These are phyloP conservation scores for Microdochium paspali DNA, from an alignment of 2,329 filamentous ascomycete genomes.

Conservation along the genomic window DNA sequence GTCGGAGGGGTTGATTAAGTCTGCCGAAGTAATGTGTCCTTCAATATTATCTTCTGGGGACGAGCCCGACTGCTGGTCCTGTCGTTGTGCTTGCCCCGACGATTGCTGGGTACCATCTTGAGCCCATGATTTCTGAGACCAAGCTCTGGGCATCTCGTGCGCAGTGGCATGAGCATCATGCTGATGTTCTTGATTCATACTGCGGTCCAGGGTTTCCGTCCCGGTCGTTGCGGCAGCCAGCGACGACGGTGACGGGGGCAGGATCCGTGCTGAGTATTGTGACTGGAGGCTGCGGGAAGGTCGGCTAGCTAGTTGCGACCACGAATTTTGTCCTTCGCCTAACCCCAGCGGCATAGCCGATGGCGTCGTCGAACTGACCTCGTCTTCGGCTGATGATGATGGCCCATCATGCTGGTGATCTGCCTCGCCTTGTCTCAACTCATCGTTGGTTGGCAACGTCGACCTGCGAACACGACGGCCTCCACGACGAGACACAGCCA, in stretches of 20 bases:
- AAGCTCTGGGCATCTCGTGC: not conserved
- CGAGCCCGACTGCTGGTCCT: not conserved
- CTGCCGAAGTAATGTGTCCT: constrained; percentile 28
- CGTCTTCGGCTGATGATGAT: not conserved
- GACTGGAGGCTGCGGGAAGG: too few species aligned
- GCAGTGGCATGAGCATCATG: too few species aligned
- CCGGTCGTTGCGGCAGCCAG: too few species aligned
- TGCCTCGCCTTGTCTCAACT: not conserved
- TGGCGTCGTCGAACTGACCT: too few species aligned
- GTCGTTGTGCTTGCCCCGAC: not conserved
- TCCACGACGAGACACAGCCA: not conserved
- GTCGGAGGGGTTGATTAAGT: constrained; percentile 30
- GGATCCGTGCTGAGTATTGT: too few species aligned
- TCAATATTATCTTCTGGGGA: constrained; percentile 15
- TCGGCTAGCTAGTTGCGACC: too few species aligned
- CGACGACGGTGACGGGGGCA: too few species aligned
- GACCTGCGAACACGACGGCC: not conserved
- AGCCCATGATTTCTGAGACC: not conserved
- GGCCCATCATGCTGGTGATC: not conserved
- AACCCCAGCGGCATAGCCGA: too few species aligned
- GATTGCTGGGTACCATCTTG: not conserved
- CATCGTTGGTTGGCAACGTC: not conserved
- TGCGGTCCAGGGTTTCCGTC: too few species aligned
- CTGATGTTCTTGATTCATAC: too few species aligned
- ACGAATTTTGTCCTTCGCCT: too few species aligned